phyloP scores from a whole-genome alignment of 129 eudicot genomes.

The Centrapalus pauciflorus region DNA sequence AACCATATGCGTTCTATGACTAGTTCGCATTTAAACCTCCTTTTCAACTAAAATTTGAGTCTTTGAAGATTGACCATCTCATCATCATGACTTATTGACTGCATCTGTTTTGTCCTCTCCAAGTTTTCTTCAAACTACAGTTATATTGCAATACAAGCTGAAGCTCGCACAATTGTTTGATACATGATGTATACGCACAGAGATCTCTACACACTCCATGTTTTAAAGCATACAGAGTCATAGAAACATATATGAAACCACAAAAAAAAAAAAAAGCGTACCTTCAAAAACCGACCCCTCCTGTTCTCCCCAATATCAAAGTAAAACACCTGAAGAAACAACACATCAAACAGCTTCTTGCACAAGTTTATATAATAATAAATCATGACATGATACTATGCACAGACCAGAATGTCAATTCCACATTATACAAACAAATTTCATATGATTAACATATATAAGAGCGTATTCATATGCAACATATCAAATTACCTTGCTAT shows the following conservation, averaged over 20 bases:
- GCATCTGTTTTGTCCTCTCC: not conserved
- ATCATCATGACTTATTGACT: not conserved
- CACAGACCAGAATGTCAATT: conserved; percentile 9
- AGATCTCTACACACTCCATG: not conserved
- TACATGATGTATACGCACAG: not conserved
- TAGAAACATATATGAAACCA: not conserved
- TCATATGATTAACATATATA: not conserved
- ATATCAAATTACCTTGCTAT: conserved; percentile 54
- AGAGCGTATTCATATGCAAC: not conserved
- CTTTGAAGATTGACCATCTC: not conserved
- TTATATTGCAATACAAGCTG: not conserved
- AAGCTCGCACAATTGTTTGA: not conserved
- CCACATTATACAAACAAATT: not conserved
- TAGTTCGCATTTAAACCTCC: not conserved
- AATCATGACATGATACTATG: not conserved
- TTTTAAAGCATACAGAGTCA: not conserved
- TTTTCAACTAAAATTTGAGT: conserved; percentile 1
- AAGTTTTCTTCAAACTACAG: not conserved
- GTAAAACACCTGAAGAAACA: conserved; percentile 71
- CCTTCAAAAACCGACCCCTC: conserved; percentile 95
- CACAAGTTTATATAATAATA: not conserved
- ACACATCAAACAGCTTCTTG: not conserved
- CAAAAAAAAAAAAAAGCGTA: conserved; percentile 10
- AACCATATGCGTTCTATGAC: not conserved
- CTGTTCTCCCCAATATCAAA: conserved; percentile 95